Base-by-base conservation (phyloP, 176 grass and related monocot genomes). In the Otatea glauca region DNA sequence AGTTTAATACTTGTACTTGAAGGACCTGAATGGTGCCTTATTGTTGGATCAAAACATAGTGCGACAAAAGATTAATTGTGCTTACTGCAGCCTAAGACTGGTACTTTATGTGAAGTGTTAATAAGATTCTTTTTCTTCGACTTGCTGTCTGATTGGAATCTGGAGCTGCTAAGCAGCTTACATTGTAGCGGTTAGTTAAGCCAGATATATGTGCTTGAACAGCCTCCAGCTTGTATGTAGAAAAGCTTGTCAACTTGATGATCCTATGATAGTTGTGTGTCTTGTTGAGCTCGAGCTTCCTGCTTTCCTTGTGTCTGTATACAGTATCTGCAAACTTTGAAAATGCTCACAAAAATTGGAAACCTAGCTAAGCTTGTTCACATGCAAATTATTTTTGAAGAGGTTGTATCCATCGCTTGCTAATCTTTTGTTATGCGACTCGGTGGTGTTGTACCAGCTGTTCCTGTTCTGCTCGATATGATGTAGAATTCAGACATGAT, bases 21-120 rank as follows among this genome's bases (percentile, higher is more conserved):
- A 68, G 67, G 65, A 74, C 50, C 5, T 44, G n/a, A n/a, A 58
- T 58, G 55, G 25, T 64, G 6, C 9, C 18, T 72, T 65, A 24
- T 41, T 72, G 8, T 85, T 38, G 14, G 81, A 61, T 76, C 15
- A 17, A 75, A 80, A 76, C 20, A 47, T 47, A 64, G 6, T 6
- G 63, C 2, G 10, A 34, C 3, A 42, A 74, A 15, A 59, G 4
- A 54, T 74, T 58, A 9, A 59, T 58, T 88, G 68, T 74, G 65
- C 74, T 45, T 45, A 42, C n/a, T 32, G 47, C 34, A 75, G 20
- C 78, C 34, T n/a, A 3, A 49, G 9, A 48, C 13, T 23, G 39
- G 32, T 37, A 64, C 34, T 67, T 11, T 62, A 39, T 59, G 68
- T 62, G 20, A 10, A 70, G 50, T 78, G 9, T 6, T 61, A 24